These are phyloP conservation scores for Kentomonas sorsogonicus DNA, from an alignment of 208 protist species.

Conservation along the genomic window DNA sequence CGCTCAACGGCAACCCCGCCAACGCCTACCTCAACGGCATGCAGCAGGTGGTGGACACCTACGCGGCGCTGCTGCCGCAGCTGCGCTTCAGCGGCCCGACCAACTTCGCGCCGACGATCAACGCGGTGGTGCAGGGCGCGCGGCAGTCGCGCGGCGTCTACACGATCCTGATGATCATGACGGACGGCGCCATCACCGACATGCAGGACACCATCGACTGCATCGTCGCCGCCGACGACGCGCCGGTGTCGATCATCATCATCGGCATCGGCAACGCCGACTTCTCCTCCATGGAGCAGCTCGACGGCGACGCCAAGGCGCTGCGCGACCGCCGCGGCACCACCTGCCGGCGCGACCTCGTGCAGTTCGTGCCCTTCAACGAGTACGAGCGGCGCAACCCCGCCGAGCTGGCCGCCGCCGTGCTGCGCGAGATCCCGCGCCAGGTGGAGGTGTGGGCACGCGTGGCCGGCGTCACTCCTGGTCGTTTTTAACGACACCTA, in stretches of 20 bases:
- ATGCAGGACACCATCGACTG: constrained; percentile 67
- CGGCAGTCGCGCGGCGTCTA: constrained; percentile 42
- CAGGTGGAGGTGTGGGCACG: constrained; percentile 42
- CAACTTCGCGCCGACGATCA: constrained; percentile 50
- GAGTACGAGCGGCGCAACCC: constrained; percentile 28
- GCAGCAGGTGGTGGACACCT: constrained; percentile 45
- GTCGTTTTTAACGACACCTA: background rate
- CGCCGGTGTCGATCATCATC: constrained; percentile 90
- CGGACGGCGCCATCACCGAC: constrained; percentile 86
- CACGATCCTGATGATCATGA: constrained; percentile 87
- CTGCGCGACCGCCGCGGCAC: constrained; percentile 11
- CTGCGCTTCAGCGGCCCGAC: constrained; percentile 52
- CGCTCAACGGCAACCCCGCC: constrained; percentile 27
- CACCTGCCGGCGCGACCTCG: constrained; percentile 33
- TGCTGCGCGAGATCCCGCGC: constrained; percentile 38
- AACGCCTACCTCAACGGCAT: constrained; percentile 49
- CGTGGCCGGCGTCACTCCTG: background rate
- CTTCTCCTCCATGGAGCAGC: constrained; percentile 82
- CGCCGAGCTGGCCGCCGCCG: constrained; percentile 33
- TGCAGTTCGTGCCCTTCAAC: constrained; percentile 75
- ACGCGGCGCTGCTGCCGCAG: constrained; percentile 25
- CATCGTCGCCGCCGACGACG: constrained; percentile 57
- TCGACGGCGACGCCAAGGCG: constrained; percentile 79
- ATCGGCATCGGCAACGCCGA: constrained; percentile 86
- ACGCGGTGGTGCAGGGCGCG: constrained; percentile 17